Base-by-base conservation (phyloP, 805 yeast species). In the Starmerella vaccinii region DNA sequence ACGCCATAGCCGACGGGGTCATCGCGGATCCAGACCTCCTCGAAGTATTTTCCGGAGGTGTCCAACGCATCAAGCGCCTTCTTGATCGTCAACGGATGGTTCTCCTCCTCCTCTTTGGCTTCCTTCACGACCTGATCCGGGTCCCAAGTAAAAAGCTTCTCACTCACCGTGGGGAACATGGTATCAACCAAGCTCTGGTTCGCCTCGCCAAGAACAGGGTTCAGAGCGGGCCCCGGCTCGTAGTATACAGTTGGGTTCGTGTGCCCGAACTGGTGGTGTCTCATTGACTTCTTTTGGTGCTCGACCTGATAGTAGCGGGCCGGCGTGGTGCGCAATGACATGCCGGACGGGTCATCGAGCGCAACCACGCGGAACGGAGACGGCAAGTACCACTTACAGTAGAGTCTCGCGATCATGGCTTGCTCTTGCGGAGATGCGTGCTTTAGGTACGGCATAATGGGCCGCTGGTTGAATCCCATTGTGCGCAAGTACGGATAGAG, bases 1-100 rank as follows among this genome's bases (percentile, higher is more conserved):
- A 58, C 53, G 21, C 68, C 71, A 27, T 55, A 51, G 6, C 55
- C 55, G 4, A 21, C 39, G 13, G 49, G 49, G 34, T 56, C 59
- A 15, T 49, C 46, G 9, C 27, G 16, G 13, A 56, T 42, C 29
- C 30, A 23, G n/a, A 50, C 55, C 46, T 56, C 58, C 30, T 52
- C 48, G 47, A 56, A 56, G 35, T 56, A 49, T 49, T 55, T 55
- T 7, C 5, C 23, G 22, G 49, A 30, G 8, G 3, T 9, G 18
- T 9, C 47, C 9, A 40, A 40, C 7, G 18, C 44, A 9, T 33
- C 35, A 18, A 30, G 33, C 18, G 53, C 52, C 15, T 15, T n/a
- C 24, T 49, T 30, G 7, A 55, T 26, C 10, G 58, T 48, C 10
- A 33, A 15, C 13, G 53, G 40, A 21, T 55, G 58, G 19, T 38